Base-by-base conservation (phyloP, 257 asterid species). In the Voacanga thouarsii region DNA sequence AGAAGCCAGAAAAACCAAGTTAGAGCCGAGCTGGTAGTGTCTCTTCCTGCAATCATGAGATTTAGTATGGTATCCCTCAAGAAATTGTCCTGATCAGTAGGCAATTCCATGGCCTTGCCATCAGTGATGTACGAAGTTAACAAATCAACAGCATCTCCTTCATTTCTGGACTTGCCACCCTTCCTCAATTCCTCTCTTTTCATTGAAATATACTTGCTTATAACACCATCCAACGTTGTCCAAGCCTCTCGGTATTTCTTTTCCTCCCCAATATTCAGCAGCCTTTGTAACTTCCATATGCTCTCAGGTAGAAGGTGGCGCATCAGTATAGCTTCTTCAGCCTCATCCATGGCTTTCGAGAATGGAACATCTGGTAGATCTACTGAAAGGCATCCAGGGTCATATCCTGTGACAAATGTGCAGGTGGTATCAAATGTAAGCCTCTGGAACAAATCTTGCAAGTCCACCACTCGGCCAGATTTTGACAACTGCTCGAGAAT, bases 1-100 rank as follows among this genome's bases (percentile, higher is more conserved):
- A 89, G 90, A 24, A 91, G 89, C 91, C 90, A 91, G 16, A 79
- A 59, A 45, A 91, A 89, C 96, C 96, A 91, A 7, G 96, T 89
- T 0, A 91, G 84, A 43, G 92, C 91, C 0, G 96, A 89, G 57
- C 96, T 91, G 0, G 89, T 89, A 0, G 96, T 89, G 86, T 91
- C 94, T 9, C 93, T 80, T n/a, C 94, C 94, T 0, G 96, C 96
- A 19, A 91, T 85, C 93, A 91, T 89, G 0, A 89, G 77, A 60
- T 89, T 91, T 77, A 91, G 72, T 44, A 89, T 77, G 3, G 90
- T 86, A 44, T 91, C 96, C 76, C 96, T 85, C 81, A 91, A 72
- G 83, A 84, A 89, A 81, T 69, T 76, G n/a, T 86, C 85, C 37
- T 33, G 37, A 30, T 67, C 63, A n/a, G 68, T 71, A 21, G 77